phyloP scores from a whole-genome alignment of 306 rosid species.

The Astragalus membranaceus region DNA sequence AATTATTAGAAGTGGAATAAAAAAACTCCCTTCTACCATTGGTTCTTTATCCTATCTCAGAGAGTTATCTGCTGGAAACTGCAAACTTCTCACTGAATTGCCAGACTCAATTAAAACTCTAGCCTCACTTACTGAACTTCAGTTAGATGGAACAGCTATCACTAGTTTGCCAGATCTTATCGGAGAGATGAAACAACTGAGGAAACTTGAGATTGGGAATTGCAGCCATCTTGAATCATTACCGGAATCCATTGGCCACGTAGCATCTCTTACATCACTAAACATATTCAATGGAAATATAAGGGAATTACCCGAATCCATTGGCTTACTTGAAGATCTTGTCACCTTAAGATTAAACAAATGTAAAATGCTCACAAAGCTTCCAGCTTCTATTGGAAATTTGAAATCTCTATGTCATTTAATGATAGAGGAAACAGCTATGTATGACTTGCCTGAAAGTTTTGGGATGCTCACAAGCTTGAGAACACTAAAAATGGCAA shows the following conservation, averaged over 20 bases:
- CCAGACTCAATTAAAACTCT: constrained; percentile 37
- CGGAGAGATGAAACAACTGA: constrained; percentile 44
- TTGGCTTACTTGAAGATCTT: constrained; percentile 46
- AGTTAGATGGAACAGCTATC: constrained; percentile 43
- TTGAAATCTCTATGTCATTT: constrained; percentile 40
- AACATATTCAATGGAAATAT: constrained; percentile 29
- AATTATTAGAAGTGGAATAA: constrained; percentile 17
- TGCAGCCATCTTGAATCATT: constrained; percentile 42
- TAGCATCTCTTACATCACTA: constrained; percentile 34
- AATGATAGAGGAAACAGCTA: constrained; percentile 38
- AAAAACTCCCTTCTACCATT: constrained; percentile 46
- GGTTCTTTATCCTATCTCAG: constrained; percentile 43
- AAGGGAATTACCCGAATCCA: constrained; percentile 43
- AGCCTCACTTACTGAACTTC: constrained; percentile 35
- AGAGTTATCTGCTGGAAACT: constrained; percentile 26
- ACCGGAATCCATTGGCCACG: constrained; percentile 49
- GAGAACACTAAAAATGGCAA: constrained; percentile 40
- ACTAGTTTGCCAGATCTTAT: constrained; percentile 45
- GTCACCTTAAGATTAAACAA: constrained; percentile 25
- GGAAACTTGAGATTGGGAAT: constrained; percentile 42
- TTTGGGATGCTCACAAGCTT: constrained; percentile 55
- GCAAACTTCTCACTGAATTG: constrained; percentile 27
- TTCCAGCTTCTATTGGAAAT: constrained; percentile 56
- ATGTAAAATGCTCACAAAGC: constrained; percentile 35
- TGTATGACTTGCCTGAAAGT: constrained; percentile 48